Percentiles rank a stretch among this genome's conserved stretches.
Evolutionary conservation across 352 stramenopile species (phyloP).

Genomic region (Phytophthora fragariaefolia): DNA sequence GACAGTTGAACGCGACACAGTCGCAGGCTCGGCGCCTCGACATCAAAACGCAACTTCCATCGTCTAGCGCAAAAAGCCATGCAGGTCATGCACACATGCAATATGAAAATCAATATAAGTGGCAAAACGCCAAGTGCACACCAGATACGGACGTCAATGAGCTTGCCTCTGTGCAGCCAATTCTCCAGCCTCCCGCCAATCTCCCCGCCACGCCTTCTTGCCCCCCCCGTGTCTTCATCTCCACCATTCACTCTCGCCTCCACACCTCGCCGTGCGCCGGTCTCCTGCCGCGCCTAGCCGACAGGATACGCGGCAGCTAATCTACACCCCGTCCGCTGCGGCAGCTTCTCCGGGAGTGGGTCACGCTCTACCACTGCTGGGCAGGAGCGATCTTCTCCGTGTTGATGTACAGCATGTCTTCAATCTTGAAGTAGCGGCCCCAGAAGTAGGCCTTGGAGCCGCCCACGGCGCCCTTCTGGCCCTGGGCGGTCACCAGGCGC

Average conservation of each 20-base stretch:
- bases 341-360: background rate
- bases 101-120: constrained; percentile 43
- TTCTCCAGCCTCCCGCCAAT: constrained; percentile 6
- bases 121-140: constrained; percentile 30
- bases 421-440: constrained; percentile 83
- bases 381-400: constrained; percentile 81
- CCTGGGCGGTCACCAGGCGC: constrained; percentile 59
- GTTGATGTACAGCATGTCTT: constrained; percentile 90
- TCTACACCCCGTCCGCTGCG: constrained; percentile 25
- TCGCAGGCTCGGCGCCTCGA: constrained; percentile 27
- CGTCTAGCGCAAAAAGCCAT: constrained; percentile 37
- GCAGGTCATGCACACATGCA: constrained; percentile 32
- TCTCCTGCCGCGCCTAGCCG: constrained; percentile 16
- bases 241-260: constrained; percentile 14
- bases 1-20: constrained; percentile 17
- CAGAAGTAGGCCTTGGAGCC: constrained; percentile 89
- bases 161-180: constrained; percentile 16
- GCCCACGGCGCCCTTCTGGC: constrained; percentile 67
- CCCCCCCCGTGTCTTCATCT: constrained; percentile 9
- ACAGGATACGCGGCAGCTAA: constrained; percentile 25
- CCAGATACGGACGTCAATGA: constrained; percentile 22
- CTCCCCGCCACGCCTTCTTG: background rate
- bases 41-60: constrained; percentile 44
- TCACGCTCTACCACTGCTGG: constrained; percentile 71
- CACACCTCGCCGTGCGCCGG: constrained; percentile 15